Evolutionary conservation across 352 stramenopile species (phyloP), one percentile per base, ranked within the genome.

Genomic region (Pythium grandisporangium): DNA sequence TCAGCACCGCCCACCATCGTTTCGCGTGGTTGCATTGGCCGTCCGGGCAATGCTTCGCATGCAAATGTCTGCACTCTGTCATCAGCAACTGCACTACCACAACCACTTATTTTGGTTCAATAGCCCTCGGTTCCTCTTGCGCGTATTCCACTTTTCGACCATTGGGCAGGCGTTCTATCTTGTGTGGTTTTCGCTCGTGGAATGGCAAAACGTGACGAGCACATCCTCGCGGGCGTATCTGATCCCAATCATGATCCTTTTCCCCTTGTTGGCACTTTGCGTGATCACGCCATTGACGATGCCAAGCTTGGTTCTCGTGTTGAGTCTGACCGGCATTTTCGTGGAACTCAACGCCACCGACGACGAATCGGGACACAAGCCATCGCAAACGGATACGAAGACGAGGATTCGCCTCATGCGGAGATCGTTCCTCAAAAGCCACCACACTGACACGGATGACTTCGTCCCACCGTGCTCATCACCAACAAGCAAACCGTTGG

Each of bases 61-160:
- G 77, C 80, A 93, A 36, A 93, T 93, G 79, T 88, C 76, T n/a
- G 76, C 77, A 14, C 51, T 93, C 27, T 93, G 77, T 37, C 80
- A 93, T 26, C 66, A 63, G 17, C 77, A 90, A 45, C 68, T 93
- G 13, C 80, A 93, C 35, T 64, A 79, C 39, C 80, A 93, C 42
- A 70, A 93, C 44, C 45, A 87, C 23, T 75, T 68, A 8, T 93
- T 91, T 45, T 93, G 80, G 80, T 91, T 93, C 42, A 53, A 77
- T 37, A 85, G 69, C 36, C 80, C 80, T 0, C 66, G 56, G 37
- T 55, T 93, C 30, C 48, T 91, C 27, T 52, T 91, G 27, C 70
- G 75, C 12, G 42, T 91, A 20, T 93, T 93, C 37, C 80, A 93
- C 52, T 87, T 93, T 32, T 74, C 80, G 22, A 93, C 80, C 6